Conservation (phyloP, 805 yeast genomes). For the Babjeviella inositovora region DNA sequence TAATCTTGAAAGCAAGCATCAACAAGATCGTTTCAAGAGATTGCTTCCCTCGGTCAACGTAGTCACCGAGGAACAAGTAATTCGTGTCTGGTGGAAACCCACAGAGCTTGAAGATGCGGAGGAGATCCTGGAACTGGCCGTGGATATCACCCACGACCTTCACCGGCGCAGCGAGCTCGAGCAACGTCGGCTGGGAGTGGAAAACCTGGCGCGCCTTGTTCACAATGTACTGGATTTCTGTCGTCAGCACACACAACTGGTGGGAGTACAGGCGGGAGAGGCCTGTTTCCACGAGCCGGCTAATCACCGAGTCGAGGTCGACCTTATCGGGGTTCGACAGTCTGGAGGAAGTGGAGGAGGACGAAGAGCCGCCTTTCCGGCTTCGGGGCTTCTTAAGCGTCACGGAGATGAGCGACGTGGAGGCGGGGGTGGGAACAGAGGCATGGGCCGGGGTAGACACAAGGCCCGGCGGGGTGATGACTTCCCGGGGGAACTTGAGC, state of each 20-base stretch:
- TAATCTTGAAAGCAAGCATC: slow-evolving; percentile 34
- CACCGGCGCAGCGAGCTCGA: slow-evolving; percentile 61
- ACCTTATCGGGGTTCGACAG: slow-evolving; percentile 9
- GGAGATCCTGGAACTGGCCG: slow-evolving; percentile 42
- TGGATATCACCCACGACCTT: slow-evolving; percentile 78
- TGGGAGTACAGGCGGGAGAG: slow-evolving; percentile 20
- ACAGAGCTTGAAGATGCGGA: slow-evolving; percentile 37
- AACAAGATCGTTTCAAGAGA: slow-evolving; percentile 38
- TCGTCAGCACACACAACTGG: slow-evolving; percentile 29
- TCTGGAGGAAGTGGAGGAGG: background rate
- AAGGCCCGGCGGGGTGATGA: background rate
- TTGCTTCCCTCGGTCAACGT: slow-evolving; percentile 43
- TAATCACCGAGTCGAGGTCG: slow-evolving; percentile 49
- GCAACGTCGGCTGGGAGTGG: slow-evolving; percentile 44
- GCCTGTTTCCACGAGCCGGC: slow-evolving; percentile 38
- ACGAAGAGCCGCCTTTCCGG: slow-evolving; percentile 1
- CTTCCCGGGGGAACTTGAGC: slow-evolving; percentile 1
- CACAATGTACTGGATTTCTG: slow-evolving; percentile 42
- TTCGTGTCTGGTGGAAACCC: slow-evolving; percentile 45
- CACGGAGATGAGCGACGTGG: background rate
- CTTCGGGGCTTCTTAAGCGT: background rate
- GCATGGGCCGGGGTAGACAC: background rate
- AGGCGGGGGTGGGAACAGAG: background rate
- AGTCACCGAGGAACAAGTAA: slow-evolving; percentile 40
- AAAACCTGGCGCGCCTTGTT: slow-evolving; percentile 43